Conservation (phyloP, 768 basidiomycete species). For the Favolaschia claudopus region DNA sequence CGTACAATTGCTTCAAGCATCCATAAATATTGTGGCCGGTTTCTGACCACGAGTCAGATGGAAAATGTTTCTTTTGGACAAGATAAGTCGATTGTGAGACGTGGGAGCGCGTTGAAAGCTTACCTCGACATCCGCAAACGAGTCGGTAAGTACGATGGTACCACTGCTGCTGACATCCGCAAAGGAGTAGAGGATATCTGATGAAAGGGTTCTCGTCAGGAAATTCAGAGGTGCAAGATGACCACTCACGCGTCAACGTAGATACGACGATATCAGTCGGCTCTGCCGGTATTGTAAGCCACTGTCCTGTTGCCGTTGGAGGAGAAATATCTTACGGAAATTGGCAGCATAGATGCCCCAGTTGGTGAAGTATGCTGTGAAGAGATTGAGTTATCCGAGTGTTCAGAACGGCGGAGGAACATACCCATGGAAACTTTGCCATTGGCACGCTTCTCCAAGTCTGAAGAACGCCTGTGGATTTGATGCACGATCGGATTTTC, state of each 20-base stretch:
- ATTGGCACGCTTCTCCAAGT: conserved; percentile 48
- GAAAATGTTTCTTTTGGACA: conserved; percentile 67
- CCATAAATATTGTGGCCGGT: conserved; percentile 83
- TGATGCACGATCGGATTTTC: conserved; percentile 45
- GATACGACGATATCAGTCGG: conserved; percentile 67
- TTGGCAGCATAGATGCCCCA: conserved; percentile 72
- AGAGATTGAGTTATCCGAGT: conserved; percentile 10
- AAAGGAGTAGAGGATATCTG: conserved; percentile 78
- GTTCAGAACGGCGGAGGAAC: not conserved
- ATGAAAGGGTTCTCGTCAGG: not conserved
- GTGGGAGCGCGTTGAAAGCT: not conserved
- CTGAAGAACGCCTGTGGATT: no score
- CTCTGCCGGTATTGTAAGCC: conserved; percentile 47
- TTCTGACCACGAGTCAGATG: conserved; percentile 78
- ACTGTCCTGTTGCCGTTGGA: not conserved
- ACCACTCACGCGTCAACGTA: conserved; percentile 71
- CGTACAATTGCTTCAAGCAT: conserved; percentile 80
- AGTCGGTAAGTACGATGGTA: conserved; percentile 69
- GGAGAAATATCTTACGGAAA: conserved; percentile 54
- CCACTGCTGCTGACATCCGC: conserved; percentile 76
- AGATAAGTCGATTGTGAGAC: not conserved
- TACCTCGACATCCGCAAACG: conserved; percentile 77
- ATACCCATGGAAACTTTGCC: conserved; percentile 44
- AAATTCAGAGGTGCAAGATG: conserved; percentile 8
- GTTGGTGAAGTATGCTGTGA: conserved; percentile 62